phyloP scores from a whole-genome alignment of 129 eudicot genomes.

The Tanacetum coccineum region DNA sequence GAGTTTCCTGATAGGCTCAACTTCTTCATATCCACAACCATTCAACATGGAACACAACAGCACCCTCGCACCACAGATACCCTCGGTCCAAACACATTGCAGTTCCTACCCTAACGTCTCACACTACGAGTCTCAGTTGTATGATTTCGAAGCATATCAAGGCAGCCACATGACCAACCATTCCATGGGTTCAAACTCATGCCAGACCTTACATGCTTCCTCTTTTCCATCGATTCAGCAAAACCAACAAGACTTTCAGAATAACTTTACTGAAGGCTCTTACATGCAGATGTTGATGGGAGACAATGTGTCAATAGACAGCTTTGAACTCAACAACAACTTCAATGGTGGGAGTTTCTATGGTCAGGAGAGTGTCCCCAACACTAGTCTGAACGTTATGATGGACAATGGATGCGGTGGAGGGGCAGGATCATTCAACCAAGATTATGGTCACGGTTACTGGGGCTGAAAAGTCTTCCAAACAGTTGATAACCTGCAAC shows the following conservation, averaged over 20 bases:
- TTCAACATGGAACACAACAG: not conserved
- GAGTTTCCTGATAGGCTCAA: not conserved
- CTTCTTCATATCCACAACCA: not conserved
- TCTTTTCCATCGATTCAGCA: slow-evolving; percentile 8
- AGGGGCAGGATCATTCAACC: not conserved
- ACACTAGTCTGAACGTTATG: not conserved
- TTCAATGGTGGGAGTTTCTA: not conserved
- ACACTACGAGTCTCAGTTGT: not conserved
- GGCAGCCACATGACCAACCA: not conserved
- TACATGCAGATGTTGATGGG: slow-evolving; percentile 22
- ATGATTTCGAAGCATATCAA: not conserved
- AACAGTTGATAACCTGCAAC: too few relatives aligned
- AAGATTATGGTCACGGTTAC: too few relatives aligned
- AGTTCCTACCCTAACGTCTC: not conserved
- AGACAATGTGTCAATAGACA: not conserved
- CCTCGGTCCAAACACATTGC: not conserved
- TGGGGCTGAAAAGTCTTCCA: too few relatives aligned
- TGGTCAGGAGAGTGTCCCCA: not conserved
- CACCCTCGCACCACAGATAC: not conserved
- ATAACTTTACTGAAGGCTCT: not conserved
- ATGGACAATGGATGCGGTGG: not conserved
- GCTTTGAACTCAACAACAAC: not conserved
- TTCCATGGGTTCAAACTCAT: slow-evolving; percentile 5
- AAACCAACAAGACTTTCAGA: slow-evolving; percentile 14
- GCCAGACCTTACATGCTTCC: not conserved